These are phyloP conservation scores for Pelargonium australe DNA, from an alignment of 441 rosid genomes.

Conservation along the genomic window DNA sequence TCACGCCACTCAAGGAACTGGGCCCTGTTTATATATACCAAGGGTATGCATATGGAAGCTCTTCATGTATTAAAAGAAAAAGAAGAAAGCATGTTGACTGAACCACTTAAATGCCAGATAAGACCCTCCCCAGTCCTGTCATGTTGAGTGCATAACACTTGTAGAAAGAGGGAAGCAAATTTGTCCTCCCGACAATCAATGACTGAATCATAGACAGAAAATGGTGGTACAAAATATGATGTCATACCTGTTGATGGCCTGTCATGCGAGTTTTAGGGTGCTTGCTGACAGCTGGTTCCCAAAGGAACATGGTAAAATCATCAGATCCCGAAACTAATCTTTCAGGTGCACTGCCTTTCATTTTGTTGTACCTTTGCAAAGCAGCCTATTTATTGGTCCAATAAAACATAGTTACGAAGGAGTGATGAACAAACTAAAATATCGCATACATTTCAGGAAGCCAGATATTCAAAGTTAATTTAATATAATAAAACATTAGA, in stretches of 20 bases:
- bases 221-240: neutral
- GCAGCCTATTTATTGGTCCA: slow-evolving; percentile 45
- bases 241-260: slow-evolving; percentile 83
- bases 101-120: neutral
- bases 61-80: neutral
- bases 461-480: too few species aligned
- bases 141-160: neutral
- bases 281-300: slow-evolving; percentile 91
- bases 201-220: slow-evolving; percentile 9
- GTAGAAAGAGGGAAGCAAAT: neutral
- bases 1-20: neutral
- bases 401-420: neutral
- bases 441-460: neutral
- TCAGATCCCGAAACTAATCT: slow-evolving; percentile 95
- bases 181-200: slow-evolving; percentile 10
- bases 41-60: neutral
- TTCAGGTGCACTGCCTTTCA: slow-evolving; percentile 82
- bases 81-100: neutral
- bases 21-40: neutral
- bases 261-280: slow-evolving; percentile 85
- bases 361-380: slow-evolving; percentile 68
- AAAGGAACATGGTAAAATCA: slow-evolving; percentile 94
- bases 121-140: neutral
- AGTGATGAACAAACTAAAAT: neutral
- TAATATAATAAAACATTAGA: too few species aligned